These are phyloP conservation scores for Penicillium chermesinum DNA, from an alignment of 495 filamentous ascomycete species.

Conservation along the genomic window DNA sequence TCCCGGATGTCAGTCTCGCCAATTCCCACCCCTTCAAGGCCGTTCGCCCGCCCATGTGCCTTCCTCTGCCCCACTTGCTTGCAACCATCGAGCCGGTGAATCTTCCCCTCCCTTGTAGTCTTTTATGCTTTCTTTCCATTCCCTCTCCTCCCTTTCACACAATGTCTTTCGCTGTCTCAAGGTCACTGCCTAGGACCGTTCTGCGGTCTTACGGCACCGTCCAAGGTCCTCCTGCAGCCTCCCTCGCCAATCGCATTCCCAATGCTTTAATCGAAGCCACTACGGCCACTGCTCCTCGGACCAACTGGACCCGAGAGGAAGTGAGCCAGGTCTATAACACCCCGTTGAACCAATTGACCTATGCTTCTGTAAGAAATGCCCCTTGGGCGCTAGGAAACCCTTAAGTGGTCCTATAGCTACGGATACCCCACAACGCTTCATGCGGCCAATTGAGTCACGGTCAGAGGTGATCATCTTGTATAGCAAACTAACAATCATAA, in stretches of 20 bases:
- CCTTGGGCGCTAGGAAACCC: too few species aligned
- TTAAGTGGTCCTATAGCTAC: too few species aligned
- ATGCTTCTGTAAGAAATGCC: constrained; percentile 58
- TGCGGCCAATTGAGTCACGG: background rate
- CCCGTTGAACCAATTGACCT: constrained; percentile 70
- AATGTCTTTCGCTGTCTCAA: constrained; percentile 29
- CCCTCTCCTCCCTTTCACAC: constrained; percentile 4
- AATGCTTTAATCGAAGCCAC: constrained; percentile 49
- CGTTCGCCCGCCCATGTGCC: too few species aligned
- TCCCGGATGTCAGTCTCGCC: background rate
- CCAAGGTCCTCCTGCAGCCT: constrained; percentile 30
- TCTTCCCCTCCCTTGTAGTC: constrained; percentile 10
- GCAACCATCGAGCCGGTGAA: constrained; percentile 21
- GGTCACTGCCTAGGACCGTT: constrained; percentile 27
- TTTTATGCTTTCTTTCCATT: constrained; percentile 1
- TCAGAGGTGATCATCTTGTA: background rate
- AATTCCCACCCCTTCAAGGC: too few species aligned
- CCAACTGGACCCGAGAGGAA: constrained; percentile 74
- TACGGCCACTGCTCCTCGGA: constrained; percentile 52
- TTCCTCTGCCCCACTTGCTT: constrained; percentile 20
- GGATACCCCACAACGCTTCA: background rate
- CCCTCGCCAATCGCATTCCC: constrained; percentile 33
- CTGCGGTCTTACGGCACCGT: constrained; percentile 42
- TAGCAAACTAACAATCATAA: constrained; percentile 1
- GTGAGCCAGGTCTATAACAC: constrained; percentile 70